phyloP scores from a whole-genome alignment of 345 rosid genomes.

The Moringa oleifera region DNA sequence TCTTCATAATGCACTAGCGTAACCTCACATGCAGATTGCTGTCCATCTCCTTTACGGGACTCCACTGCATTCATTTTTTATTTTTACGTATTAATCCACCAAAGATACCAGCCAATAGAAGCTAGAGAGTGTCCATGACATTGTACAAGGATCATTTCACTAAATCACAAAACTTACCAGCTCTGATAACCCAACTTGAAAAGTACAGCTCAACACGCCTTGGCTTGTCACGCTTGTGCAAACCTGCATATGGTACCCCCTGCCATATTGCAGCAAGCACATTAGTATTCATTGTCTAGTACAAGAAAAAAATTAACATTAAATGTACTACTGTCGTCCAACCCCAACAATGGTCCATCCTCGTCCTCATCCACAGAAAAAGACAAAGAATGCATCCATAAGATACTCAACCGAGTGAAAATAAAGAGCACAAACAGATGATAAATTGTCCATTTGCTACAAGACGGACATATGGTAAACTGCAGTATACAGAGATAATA shows the following conservation, averaged over 20 bases:
- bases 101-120: neutral
- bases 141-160: neutral
- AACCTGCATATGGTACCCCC: constrained; percentile 63
- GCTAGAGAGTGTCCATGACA: neutral
- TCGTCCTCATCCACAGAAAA: too few species aligned
- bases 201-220: constrained; percentile 86
- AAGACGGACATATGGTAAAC: neutral
- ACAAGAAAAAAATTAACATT: neutral
- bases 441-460: neutral
- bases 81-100: neutral
- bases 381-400: neutral
- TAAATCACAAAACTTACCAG: constrained; percentile 43
- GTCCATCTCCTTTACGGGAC: constrained; percentile 85
- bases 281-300: constrained; percentile 4
- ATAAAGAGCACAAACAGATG: too few species aligned
- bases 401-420: neutral
- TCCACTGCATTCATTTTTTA: constrained; percentile 50
- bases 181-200: constrained; percentile 87
- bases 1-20: constrained; percentile 84
- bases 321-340: neutral
- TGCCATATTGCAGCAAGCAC: constrained; percentile 22
- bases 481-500: too few species aligned
- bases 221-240: constrained; percentile 81
- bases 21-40: constrained; percentile 77
- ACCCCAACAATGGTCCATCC: neutral